These are phyloP conservation scores for Podila epicladia DNA, from an alignment of 192 early-diverging fungal species.

Conservation along the genomic window DNA sequence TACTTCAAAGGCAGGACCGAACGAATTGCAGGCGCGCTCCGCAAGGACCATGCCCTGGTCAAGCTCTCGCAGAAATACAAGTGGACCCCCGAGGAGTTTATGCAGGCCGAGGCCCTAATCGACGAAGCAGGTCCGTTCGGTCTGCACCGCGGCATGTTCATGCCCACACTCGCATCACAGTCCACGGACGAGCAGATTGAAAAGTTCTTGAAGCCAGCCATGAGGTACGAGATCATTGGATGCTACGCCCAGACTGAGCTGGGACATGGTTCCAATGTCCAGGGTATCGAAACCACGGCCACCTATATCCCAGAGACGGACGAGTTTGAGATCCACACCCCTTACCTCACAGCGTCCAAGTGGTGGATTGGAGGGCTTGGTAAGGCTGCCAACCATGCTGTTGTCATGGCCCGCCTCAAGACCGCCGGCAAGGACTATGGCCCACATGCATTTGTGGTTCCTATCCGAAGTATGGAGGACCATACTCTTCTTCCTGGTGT, in stretches of 20 bases:
- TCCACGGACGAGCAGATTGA: slow-evolving; percentile 79
- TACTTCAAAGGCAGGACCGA: slow-evolving; percentile 78
- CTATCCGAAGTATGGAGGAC: slow-evolving; percentile 76
- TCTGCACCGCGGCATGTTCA: slow-evolving; percentile 84
- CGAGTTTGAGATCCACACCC: slow-evolving; percentile 88
- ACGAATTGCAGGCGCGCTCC: slow-evolving; percentile 69
- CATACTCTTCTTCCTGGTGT: slow-evolving; percentile 81
- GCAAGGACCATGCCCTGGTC: slow-evolving; percentile 69
- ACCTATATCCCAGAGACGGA: slow-evolving; percentile 84
- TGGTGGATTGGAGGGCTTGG: slow-evolving; percentile 92
- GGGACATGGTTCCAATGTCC: slow-evolving; percentile 82
- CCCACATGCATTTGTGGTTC: slow-evolving; percentile 82
- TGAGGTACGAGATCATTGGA: slow-evolving; percentile 81
- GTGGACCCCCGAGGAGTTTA: slow-evolving; percentile 59
- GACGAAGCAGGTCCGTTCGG: slow-evolving; percentile 67
- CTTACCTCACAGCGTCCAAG: slow-evolving; percentile 79
- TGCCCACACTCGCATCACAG: slow-evolving; percentile 79
- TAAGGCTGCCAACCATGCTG: slow-evolving; percentile 80
- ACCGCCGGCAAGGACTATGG: slow-evolving; percentile 79
- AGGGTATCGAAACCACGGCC: slow-evolving; percentile 89
- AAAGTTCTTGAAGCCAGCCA: slow-evolving; percentile 75
- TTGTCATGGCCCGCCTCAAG: slow-evolving; percentile 85
- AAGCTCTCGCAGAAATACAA: slow-evolving; percentile 61
- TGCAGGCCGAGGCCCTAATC: slow-evolving; percentile 58
- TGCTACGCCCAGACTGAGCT: slow-evolving; percentile 91